Base-by-base conservation (phyloP, 1,284 basidiomycete species). In the Ceratobasidium sp. region DNA sequence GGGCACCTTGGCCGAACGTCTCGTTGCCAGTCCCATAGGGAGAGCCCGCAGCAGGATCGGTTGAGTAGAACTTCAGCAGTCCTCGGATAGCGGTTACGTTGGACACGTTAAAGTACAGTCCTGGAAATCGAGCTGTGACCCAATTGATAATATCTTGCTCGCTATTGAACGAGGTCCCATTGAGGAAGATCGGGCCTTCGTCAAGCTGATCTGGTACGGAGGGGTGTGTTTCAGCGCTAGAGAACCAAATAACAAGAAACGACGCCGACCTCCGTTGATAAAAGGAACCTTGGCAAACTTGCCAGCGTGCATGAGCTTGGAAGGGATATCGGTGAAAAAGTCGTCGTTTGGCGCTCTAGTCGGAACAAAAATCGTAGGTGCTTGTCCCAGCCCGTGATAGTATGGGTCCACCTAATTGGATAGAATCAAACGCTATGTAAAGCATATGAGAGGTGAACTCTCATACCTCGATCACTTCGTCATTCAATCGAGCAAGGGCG, bases 201-300 rank as follows among this genome's bases (percentile, higher is more conserved):
- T 77, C 76, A 9, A 77, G 49, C 29, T 77, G 71, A 22, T 11
- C 71, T 74, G 32, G 15, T 29, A 61, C 4, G n/a, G 34, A 57
- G 9, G 15, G 34, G 25, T 25, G 13, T 9, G 73, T 32, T 11
- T 34, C 37, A 56, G 32, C 22, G 37, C 15, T 7, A 13, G 25
- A 19, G n/a, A 37, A 8, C 19, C n/a, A 34, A 44, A 11, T 11
- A 71, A 5, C 49, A 25, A 71, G 61, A 5, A 49, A 40, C 13
- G 15, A 57, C 25, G 59, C 77, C 76, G 54, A 66, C 79, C 78
- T 43, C 85, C 84, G 15, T 81, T 80, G 67, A 86, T 83, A 77
- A 83, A 84, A 0, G 85, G 84, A 22, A 83, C 81, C 32, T 81
- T 80, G 0, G 81, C 80, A 70, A 84, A 82, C 46, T 79, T 65